Conservation (phyloP, 345 rosid genomes). For the Leavenworthia alabamica region DNA sequence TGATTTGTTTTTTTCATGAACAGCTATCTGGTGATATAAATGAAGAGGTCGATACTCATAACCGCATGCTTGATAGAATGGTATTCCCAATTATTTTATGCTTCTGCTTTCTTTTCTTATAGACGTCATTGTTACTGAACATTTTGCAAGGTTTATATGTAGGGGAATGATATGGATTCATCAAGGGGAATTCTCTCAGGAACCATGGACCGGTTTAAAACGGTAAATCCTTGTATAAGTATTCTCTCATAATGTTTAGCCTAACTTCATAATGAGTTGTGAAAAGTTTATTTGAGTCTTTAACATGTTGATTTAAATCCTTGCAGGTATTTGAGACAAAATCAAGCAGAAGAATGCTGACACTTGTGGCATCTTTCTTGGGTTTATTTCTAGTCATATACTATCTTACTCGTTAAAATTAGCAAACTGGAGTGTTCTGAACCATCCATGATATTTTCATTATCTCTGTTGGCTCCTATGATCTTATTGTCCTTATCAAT, state of each 20-base stretch:
- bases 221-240: conserved; percentile 34
- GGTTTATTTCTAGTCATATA: conserved; percentile 75
- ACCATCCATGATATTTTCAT: conserved; percentile 6
- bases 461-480: neutral
- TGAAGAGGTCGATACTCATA: conserved; percentile 85
- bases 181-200: conserved; percentile 87
- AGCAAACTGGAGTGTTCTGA: neutral
- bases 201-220: conserved; percentile 93
- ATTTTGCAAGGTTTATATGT: conserved; percentile 16
- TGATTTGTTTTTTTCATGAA: conserved; percentile 10
- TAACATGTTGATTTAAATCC: neutral
- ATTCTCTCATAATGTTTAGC: neutral
- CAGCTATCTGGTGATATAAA: conserved; percentile 86
- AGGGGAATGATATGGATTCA: conserved; percentile 97
- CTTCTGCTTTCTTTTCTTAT: neutral
- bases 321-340: conserved; percentile 83
- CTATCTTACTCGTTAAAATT: conserved; percentile 66
- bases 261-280: neutral
- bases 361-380: conserved; percentile 79
- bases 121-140: conserved; percentile 12
- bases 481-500: neutral
- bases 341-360: conserved; percentile 82
- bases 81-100: conserved; percentile 28
- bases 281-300: conserved; percentile 4
- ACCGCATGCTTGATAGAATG: conserved; percentile 82